A percentile compares a stretch with the other conserved stretches of the same genome.
These are phyloP conservation scores for Escallonia rubra DNA, from an alignment of 129 eudicot genomes.

Conservation along the genomic window DNA sequence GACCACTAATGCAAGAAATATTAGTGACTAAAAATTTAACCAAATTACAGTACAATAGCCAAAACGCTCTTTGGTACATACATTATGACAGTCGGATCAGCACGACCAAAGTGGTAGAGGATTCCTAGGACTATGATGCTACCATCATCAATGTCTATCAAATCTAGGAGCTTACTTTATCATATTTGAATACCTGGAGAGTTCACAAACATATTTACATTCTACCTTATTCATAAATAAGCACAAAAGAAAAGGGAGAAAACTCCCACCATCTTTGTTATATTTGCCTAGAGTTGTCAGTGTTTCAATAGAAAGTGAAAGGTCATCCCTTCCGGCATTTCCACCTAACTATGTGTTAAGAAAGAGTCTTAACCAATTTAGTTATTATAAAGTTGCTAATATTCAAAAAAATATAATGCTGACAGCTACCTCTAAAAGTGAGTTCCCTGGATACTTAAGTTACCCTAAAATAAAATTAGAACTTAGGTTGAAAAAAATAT, in stretches of 20 bases:
- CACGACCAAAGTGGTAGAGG: too few relatives aligned
- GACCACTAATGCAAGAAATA: too few relatives aligned
- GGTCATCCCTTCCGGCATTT: slow-evolving; percentile 99
- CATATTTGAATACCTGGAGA: slow-evolving; percentile 78
- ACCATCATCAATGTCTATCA: too few relatives aligned
- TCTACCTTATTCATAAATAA: background rate
- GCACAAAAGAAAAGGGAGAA: slow-evolving; percentile 6
- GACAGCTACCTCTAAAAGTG: slow-evolving; percentile 76
- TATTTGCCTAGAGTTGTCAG: slow-evolving; percentile 59
- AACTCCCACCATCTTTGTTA: slow-evolving; percentile 63
- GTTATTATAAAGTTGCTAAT: slow-evolving; percentile 6
- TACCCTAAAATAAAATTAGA: slow-evolving; percentile 40
- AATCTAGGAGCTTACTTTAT: slow-evolving; percentile 60
- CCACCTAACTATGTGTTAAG: slow-evolving; percentile 66
- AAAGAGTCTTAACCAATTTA: slow-evolving; percentile 22
- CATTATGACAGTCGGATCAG: too few relatives aligned
- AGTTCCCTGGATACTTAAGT: slow-evolving; percentile 78
- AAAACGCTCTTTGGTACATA: too few relatives aligned
- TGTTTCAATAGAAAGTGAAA: slow-evolving; percentile 75
- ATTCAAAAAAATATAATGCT: background rate
- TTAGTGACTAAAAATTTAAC: too few relatives aligned
- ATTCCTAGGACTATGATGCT: too few relatives aligned
- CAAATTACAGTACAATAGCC: too few relatives aligned
- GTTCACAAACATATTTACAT: background rate
- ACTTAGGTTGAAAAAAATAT: slow-evolving; percentile 7